Evolutionary conservation across 768 basidiomycete species (phyloP).

Genomic region (Sistotremastrum niveocremeum): DNA sequence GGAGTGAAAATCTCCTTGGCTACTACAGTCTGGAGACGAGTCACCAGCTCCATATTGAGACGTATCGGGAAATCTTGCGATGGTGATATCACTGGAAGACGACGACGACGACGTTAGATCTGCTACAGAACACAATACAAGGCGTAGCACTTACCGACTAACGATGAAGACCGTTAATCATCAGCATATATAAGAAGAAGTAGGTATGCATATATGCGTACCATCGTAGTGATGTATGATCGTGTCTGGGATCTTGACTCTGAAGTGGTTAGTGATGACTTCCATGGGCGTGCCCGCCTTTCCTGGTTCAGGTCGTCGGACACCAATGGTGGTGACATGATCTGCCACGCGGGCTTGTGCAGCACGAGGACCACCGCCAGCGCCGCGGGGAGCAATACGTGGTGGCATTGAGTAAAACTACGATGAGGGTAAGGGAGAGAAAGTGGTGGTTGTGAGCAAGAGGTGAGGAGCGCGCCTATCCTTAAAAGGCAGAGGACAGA

Average conservation of each 20-base stretch:
- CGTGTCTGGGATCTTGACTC: conserved; percentile 41
- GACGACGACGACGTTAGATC: background rate
- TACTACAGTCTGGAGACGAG: conserved; percentile 40
- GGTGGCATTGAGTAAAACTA: conserved; percentile 9
- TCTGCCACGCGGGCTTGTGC: conserved; percentile 13
- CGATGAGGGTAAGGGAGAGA: background rate
- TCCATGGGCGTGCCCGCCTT: conserved; percentile 32
- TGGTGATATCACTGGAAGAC: conserved; percentile 41
- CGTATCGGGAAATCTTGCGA: conserved; percentile 58
- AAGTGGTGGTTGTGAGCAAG: background rate
- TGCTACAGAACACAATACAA: background rate
- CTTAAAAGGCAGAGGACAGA: background rate
- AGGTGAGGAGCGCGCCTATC: background rate
- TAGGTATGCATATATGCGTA: conserved; percentile 18
- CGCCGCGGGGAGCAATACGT: conserved; percentile 13
- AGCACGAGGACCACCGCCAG: conserved; percentile 18
- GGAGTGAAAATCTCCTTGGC: conserved; percentile 61
- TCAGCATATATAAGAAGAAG: background rate
- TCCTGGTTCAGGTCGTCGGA: conserved; percentile 54
- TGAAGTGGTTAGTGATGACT: conserved; percentile 50
- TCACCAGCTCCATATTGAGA: conserved; percentile 60
- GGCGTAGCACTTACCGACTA: conserved; percentile 29
- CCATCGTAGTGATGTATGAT: conserved; percentile 74
- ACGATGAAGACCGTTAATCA: background rate
- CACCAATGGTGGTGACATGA: conserved; percentile 45